Conservation (phyloP, 192 early-diverging fungal species). For the Dissophora ornata region DNA sequence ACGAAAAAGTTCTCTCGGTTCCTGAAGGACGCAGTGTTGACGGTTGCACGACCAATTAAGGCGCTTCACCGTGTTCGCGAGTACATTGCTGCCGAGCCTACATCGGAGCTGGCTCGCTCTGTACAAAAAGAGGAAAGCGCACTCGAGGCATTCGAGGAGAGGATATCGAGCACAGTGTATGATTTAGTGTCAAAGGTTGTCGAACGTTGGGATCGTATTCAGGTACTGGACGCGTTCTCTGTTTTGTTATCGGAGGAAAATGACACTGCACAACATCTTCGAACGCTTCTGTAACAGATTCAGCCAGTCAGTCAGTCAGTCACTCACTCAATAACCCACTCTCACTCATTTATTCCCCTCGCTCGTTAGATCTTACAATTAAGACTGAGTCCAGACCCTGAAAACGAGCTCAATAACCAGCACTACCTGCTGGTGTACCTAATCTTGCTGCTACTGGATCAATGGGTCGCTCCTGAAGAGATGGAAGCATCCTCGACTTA, state of each 20-base stretch:
- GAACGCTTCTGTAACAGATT: not conserved
- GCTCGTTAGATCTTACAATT: slow-evolving; percentile 18
- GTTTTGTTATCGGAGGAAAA: too few species aligned
- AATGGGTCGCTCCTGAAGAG: slow-evolving; percentile 36
- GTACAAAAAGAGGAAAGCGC: slow-evolving; percentile 9
- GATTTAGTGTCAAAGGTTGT: slow-evolving; percentile 13
- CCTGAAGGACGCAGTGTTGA: slow-evolving; percentile 28
- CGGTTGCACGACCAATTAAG: slow-evolving; percentile 36
- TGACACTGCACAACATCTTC: not conserved
- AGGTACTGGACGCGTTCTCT: slow-evolving; percentile 23
- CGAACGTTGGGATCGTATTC: slow-evolving; percentile 13
- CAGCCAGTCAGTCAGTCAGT: too few species aligned
- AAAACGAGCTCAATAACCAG: slow-evolving; percentile 50
- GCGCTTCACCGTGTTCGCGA: slow-evolving; percentile 29
- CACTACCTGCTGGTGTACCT: slow-evolving; percentile 41
- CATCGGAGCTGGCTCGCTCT: slow-evolving; percentile 2
- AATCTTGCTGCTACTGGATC: slow-evolving; percentile 32
- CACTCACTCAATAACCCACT: too few species aligned
- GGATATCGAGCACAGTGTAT: slow-evolving; percentile 14
- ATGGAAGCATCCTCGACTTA: slow-evolving; percentile 36
- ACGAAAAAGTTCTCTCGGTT: slow-evolving; percentile 44
- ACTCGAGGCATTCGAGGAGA: slow-evolving; percentile 26
- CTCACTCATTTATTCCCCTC: not conserved
- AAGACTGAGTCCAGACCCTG: slow-evolving; percentile 17
- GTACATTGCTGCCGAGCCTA: slow-evolving; percentile 23